These are phyloP conservation scores for Fraxinus excelsior DNA, from an alignment of 257 asterid genomes.

Conservation along the genomic window DNA sequence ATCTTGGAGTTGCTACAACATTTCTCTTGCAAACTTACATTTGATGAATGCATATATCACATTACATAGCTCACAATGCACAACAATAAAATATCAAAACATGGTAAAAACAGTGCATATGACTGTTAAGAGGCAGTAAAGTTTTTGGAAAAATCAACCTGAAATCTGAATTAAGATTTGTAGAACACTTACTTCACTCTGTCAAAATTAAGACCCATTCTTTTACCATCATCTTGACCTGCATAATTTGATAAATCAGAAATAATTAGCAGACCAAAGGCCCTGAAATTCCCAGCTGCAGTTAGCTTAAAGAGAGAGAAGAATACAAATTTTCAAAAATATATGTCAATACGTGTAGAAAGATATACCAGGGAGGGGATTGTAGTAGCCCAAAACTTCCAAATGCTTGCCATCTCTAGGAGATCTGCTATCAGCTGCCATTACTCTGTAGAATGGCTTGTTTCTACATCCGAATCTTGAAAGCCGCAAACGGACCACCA, in stretches of 20 bases:
- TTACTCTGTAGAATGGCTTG: constrained; percentile 87
- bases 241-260: constrained; percentile 33
- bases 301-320: background rate
- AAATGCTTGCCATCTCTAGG: constrained; percentile 98
- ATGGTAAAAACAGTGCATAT: background rate
- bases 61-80: background rate
- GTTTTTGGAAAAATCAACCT: background rate
- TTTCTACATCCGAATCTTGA: constrained; percentile 79
- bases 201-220: constrained; percentile 93
- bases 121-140: background rate
- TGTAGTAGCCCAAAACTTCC: constrained; percentile 90
- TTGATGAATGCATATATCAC: background rate
- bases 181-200: constrained; percentile 66
- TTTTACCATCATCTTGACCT: constrained; percentile 94
- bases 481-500: constrained; percentile 81
- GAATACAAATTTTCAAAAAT: too few relatives aligned
- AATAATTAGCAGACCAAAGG: background rate
- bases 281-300: background rate
- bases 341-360: background rate
- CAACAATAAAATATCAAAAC: background rate
- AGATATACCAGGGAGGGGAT: constrained; percentile 81
- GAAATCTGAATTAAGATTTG: background rate
- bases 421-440: constrained; percentile 97
- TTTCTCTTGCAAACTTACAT: background rate
- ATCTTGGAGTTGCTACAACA: background rate